Conservation (phyloP, 2,329 filamentous ascomycete species). For the Aphanoascus verrucosus region DNA sequence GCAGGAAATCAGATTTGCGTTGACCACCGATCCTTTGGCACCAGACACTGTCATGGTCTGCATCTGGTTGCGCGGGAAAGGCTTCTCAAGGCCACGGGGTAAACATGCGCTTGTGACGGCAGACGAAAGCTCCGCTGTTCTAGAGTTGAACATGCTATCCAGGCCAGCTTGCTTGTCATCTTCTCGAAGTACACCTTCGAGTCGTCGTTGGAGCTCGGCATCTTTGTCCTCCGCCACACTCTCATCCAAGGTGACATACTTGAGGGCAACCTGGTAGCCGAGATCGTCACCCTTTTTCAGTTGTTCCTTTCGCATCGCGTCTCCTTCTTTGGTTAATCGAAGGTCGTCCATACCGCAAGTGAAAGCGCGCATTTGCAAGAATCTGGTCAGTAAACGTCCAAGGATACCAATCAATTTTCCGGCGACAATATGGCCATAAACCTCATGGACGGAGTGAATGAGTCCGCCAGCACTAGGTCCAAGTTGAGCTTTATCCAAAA, state of each 20-base stretch:
- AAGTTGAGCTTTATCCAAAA: slow-evolving; percentile 91
- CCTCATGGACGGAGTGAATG: slow-evolving; percentile 84
- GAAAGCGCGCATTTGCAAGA: slow-evolving; percentile 87
- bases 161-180: slow-evolving; percentile 82
- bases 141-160: slow-evolving; percentile 74
- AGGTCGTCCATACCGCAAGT: slow-evolving; percentile 97
- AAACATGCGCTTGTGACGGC: slow-evolving; percentile 69
- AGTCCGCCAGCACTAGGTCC: slow-evolving; percentile 78
- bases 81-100: slow-evolving; percentile 72
- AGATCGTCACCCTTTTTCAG: slow-evolving; percentile 56
- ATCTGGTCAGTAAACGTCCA: slow-evolving; percentile 77
- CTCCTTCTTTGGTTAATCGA: slow-evolving; percentile 68
- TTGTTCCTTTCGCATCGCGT: slow-evolving; percentile 57
- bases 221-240: slow-evolving; percentile 52
- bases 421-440: slow-evolving; percentile 77
- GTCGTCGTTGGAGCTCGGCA: slow-evolving; percentile 59
- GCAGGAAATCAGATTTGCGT: slow-evolving; percentile 94
- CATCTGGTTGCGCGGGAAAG: slow-evolving; percentile 96
- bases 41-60: slow-evolving; percentile 96
- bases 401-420: slow-evolving; percentile 82
- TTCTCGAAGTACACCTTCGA: slow-evolving; percentile 85
- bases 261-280: slow-evolving; percentile 69
- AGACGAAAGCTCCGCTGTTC: slow-evolving; percentile 60
- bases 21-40: slow-evolving; percentile 85
- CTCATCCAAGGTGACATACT: slow-evolving; percentile 75